phyloP scores from a whole-genome alignment of 257 asterid species.

The Petrea volubilis region DNA sequence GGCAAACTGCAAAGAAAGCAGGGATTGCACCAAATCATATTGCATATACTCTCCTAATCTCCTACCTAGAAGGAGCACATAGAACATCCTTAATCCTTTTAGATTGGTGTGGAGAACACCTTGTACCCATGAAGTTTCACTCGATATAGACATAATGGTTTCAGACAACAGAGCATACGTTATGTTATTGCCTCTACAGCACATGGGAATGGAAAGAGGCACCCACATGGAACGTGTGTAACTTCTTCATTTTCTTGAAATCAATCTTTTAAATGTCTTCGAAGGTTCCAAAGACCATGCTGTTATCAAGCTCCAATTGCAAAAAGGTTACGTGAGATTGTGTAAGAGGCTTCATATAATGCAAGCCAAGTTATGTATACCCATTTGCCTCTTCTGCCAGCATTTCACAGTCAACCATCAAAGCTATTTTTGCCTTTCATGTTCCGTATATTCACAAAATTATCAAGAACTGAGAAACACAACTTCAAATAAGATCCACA shows the following conservation, averaged over 20 bases:
- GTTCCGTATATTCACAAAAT: neutral
- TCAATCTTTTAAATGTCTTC: neutral
- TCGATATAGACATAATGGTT: neutral
- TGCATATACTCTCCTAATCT: neutral
- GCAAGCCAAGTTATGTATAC: neutral
- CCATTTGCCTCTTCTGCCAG: neutral
- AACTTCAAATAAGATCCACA: neutral
- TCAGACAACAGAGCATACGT: neutral
- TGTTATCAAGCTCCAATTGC: neutral
- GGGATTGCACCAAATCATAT: neutral
- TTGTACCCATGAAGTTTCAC: no score
- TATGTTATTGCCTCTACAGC: neutral
- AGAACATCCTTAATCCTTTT: no score
- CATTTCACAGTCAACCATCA: neutral
- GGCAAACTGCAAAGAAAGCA: neutral
- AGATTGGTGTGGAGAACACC: no score
- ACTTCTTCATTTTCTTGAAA: neutral
- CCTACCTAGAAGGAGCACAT: neutral
- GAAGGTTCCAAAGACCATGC: neutral
- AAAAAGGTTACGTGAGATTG: neutral
- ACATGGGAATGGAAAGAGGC: neutral
- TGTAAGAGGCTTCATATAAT: neutral
- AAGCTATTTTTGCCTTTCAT: neutral
- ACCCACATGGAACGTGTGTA: neutral
- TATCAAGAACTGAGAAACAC: constrained; percentile 5